These are phyloP conservation scores for Malus hybrid DNA, from an alignment of 331 rosid genomes.

Conservation along the genomic window DNA sequence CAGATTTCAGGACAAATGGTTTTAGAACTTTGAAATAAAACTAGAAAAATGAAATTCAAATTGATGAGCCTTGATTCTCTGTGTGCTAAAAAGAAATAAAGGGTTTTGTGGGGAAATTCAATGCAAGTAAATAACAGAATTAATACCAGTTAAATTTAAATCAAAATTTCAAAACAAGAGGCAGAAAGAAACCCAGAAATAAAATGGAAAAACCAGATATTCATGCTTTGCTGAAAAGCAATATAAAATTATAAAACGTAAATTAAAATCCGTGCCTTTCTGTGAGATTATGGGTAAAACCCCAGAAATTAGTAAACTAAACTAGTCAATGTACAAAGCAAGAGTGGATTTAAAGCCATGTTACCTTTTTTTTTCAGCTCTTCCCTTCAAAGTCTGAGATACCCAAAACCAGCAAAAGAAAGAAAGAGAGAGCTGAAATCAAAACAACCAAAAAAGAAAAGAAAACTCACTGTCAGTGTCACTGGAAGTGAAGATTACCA, in stretches of 20 bases:
- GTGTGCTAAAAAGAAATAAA: background rate
- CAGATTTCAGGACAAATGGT: background rate
- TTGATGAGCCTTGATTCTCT: background rate
- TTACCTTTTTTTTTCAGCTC: background rate
- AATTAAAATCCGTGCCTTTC: too few relatives aligned
- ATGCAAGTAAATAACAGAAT: background rate
- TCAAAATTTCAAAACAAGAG: background rate
- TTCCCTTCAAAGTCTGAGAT: constrained; percentile 13
- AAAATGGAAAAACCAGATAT: background rate
- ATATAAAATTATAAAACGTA: too few relatives aligned
- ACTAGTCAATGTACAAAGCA: too few relatives aligned
- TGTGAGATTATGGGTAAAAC: too few relatives aligned
- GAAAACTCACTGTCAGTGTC: background rate
- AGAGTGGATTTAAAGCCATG: too few relatives aligned
- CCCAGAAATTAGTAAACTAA: too few relatives aligned
- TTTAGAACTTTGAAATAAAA: background rate
- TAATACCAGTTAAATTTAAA: background rate
- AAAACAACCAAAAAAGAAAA: background rate
- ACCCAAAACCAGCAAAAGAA: background rate
- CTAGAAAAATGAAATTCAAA: background rate
- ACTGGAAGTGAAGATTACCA: background rate
- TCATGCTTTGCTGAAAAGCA: too few relatives aligned
- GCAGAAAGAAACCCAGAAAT: background rate
- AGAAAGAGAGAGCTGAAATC: background rate
- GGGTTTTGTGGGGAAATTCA: background rate